phyloP scores from a whole-genome alignment of 2,329 filamentous ascomycete genomes.

The Xylariaceae sp. region DNA sequence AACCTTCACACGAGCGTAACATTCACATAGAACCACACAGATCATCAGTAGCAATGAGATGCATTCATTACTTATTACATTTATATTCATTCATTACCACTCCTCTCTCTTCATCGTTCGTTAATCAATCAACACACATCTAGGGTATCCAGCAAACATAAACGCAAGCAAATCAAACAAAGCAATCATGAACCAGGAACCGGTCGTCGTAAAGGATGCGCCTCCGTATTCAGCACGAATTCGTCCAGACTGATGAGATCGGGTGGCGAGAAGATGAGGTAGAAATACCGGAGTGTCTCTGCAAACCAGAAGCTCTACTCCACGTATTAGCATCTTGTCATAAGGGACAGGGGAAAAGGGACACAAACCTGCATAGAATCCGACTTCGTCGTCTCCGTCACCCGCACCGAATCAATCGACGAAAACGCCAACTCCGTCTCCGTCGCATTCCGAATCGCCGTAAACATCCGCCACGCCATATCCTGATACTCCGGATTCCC shows the following conservation, averaged over 20 bases:
- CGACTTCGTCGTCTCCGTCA: conserved; percentile 36
- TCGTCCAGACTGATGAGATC: conserved; percentile 54
- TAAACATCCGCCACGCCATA: conserved; percentile 50
- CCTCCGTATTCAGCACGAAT: conserved; percentile 47
- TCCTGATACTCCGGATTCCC: conserved; percentile 44
- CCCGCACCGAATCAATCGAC: conserved; percentile 47
- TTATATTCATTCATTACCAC: background rate
- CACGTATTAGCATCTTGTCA: background rate
- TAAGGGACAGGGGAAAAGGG: background rate
- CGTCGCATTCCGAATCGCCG: conserved; percentile 41
- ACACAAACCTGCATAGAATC: conserved; percentile 28
- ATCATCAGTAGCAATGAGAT: background rate
- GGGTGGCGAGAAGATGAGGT: conserved; percentile 40
- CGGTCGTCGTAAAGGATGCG: conserved; percentile 32
- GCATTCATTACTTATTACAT: background rate
- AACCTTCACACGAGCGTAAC: too few species aligned
- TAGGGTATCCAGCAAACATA: background rate
- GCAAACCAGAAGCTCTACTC: conserved; percentile 59
- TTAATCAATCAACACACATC: too few species aligned
- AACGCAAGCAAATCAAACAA: background rate
- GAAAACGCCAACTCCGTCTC: conserved; percentile 45
- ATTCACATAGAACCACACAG: too few species aligned
- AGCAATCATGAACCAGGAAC: background rate
- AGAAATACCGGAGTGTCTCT: conserved; percentile 52
- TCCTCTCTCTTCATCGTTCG: background rate